phyloP scores from a whole-genome alignment of 176 grass and related monocot species.

The Typha latifolia region DNA sequence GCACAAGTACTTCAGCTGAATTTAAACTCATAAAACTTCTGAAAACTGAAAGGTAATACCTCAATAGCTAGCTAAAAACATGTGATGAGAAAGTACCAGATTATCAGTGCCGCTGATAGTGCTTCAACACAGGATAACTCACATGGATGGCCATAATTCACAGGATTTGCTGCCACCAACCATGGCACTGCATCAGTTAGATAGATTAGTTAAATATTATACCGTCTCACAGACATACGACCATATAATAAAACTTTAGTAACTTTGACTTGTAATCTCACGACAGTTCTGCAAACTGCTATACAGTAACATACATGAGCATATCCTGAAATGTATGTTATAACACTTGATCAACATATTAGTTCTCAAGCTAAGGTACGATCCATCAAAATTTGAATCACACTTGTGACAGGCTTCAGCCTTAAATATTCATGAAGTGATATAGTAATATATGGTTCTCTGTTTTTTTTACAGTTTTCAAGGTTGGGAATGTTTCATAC shows the following conservation, averaged over 20 bases:
- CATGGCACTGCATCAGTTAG: conserved; percentile 65
- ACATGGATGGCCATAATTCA: conserved; percentile 94
- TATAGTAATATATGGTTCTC: too few species aligned
- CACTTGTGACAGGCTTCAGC: too few species aligned
- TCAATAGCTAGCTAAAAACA: background rate
- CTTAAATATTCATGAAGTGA: too few species aligned
- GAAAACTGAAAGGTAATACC: background rate
- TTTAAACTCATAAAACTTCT: background rate
- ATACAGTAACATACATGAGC: too few species aligned
- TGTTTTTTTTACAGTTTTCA: too few species aligned
- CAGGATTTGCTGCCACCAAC: conserved; percentile 98
- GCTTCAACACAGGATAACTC: conserved; percentile 96
- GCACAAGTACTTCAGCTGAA: background rate
- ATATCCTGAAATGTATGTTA: too few species aligned
- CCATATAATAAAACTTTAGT: background rate
- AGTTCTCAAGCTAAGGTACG: too few species aligned
- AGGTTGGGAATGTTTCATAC: too few species aligned
- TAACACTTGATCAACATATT: too few species aligned
- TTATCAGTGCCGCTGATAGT: conserved; percentile 91
- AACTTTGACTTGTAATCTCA: too few species aligned
- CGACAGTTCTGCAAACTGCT: too few species aligned
- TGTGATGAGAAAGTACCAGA: conserved; percentile 48
- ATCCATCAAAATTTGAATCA: too few species aligned
- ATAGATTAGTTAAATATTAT: background rate
- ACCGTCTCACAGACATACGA: background rate